These are phyloP conservation scores for Luvunga scandens DNA, from an alignment of 345 rosid species.

Conservation along the genomic window DNA sequence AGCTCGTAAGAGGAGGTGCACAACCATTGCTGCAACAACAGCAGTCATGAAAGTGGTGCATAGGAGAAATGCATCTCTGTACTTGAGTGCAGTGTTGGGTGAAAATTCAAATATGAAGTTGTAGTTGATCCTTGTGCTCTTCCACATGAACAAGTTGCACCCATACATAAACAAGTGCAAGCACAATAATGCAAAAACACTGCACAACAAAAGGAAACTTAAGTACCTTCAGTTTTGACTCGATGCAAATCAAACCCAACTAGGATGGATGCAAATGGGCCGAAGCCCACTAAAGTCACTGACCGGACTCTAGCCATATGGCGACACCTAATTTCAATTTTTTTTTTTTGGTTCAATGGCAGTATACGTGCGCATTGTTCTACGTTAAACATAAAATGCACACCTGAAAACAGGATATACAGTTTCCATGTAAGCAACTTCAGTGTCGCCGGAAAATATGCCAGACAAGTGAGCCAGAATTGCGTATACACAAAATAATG, in stretches of 20 bases:
- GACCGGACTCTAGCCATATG: neutral
- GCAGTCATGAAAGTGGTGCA: constrained; percentile 91
- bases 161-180: constrained; percentile 94
- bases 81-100: constrained; percentile 71
- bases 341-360: too few relatives aligned
- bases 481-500: constrained; percentile 72
- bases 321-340: too few relatives aligned
- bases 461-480: constrained; percentile 80
- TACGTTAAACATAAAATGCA: neutral
- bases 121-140: constrained; percentile 72
- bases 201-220: constrained; percentile 28
- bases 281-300: neutral
- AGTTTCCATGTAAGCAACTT: constrained; percentile 63
- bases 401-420: constrained; percentile 97
- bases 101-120: constrained; percentile 81
- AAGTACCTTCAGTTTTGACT: neutral
- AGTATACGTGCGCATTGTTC: too few relatives aligned
- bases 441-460: constrained; percentile 47
- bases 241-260: neutral
- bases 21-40: constrained; percentile 78
- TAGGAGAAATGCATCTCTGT: constrained; percentile 82
- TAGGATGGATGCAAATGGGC: neutral
- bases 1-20: constrained; percentile 75
- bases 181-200: constrained; percentile 81
- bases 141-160: constrained; percentile 90